Percentiles rank a stretch among this genome's conserved stretches.
These are phyloP conservation scores for Alternaria arbusti DNA, from an alignment of 2,329 filamentous ascomycete genomes.

Conservation along the genomic window DNA sequence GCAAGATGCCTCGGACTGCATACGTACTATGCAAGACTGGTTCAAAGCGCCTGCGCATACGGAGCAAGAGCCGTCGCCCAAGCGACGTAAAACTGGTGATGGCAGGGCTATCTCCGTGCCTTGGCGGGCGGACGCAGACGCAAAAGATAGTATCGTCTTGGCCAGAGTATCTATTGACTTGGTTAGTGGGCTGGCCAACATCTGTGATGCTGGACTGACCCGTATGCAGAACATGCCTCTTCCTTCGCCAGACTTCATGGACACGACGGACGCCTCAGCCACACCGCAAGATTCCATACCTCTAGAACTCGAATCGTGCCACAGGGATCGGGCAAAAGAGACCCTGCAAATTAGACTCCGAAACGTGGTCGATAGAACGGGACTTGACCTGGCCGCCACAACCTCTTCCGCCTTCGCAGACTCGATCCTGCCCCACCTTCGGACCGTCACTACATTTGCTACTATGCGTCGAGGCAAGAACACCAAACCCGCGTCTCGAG, in stretches of 20 bases:
- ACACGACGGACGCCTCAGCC: not conserved
- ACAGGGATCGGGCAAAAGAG: constrained; percentile 4
- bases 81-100: constrained; percentile 36
- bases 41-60: constrained; percentile 18
- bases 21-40: constrained; percentile 19
- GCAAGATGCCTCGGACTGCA: constrained; percentile 17
- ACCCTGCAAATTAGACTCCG: constrained; percentile 28
- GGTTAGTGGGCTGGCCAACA: constrained; percentile 20
- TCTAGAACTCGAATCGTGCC: constrained; percentile 34
- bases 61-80: constrained; percentile 27
- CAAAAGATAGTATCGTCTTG: constrained; percentile 37
- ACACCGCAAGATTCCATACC: constrained; percentile 8
- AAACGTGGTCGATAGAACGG: constrained; percentile 17
- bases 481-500: constrained; percentile 20
- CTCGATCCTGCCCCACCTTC: constrained; percentile 28
- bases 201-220: constrained; percentile 6
- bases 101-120: not conserved
- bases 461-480: constrained; percentile 26
- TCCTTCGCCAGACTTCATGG: not conserved
- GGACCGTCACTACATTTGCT: constrained; percentile 26
- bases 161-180: constrained; percentile 33
- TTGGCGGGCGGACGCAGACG: constrained; percentile 13
- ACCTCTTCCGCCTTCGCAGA: constrained; percentile 18
- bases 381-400: constrained; percentile 29
- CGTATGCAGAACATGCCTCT: constrained; percentile 6